Base-by-base conservation (phyloP, 768 basidiomycete species). In the Amanita molliuscula region DNA sequence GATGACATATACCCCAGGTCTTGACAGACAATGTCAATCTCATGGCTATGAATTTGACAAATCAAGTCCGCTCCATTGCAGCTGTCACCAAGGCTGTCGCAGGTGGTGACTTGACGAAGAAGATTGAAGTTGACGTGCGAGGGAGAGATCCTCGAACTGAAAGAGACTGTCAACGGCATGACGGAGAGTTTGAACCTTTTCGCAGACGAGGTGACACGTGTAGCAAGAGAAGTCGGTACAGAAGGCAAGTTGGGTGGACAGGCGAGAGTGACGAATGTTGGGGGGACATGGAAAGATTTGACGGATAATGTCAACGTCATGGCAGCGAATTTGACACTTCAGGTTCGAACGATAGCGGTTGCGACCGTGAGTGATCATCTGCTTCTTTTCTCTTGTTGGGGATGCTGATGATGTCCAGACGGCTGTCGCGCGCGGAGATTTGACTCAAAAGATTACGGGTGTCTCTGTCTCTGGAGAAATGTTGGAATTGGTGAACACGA, bases 201-300 rank as follows among this genome's bases (percentile, higher is more conserved):
- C 63, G 89, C 89, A 0, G 85, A 86, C 58, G 88, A 91, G 66
- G 77, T 78, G 20, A 74, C 74, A 50, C 73, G 93, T 48, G 94
- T 98, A 26, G 96, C 94, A 3, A 78, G 90, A 55, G 93, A 98
- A 67, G 96, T 98, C 62, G 96, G 96, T 25, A 97, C 94, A 6
- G 96, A 98, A 62, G 96, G 95, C 29, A 77, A 83, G 57, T 73
- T 98, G 59, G 96, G 95, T 45, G 95, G 94, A 8, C 94, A 95
- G 59, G 96, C 94, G 0, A 77, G 84, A 48, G 96, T 98, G 33
- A 85, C 84, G 54, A 89, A 92, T 60, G 91, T 99, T 40, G 89
- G 90, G 52, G 96, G 96, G 44, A 95, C 91, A 0, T 98, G 96
- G 96, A 92, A 92, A 72, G 88, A 92, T 62, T 72, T 97, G 68